Evolutionary conservation across 1,284 basidiomycete genomes (phyloP).

Genomic region (Ceratobasidium sp.): DNA sequence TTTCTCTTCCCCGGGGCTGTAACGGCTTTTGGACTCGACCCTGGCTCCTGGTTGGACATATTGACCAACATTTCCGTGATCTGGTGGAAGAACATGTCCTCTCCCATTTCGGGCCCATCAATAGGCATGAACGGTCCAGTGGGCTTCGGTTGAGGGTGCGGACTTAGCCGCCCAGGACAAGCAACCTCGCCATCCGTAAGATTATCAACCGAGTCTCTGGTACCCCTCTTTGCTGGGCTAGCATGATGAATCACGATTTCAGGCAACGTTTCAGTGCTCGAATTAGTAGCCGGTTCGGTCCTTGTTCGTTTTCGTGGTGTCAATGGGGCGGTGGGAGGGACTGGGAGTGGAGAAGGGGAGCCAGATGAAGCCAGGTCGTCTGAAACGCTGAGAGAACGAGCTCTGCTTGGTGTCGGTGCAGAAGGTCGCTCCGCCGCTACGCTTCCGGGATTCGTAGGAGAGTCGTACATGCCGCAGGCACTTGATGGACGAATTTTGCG

Average conservation of each 20-base stretch:
- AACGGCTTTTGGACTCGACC: conserved; percentile 43
- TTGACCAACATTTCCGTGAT: conserved; percentile 78
- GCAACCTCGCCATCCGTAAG: conserved; percentile 35
- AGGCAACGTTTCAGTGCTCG: conserved; percentile 9
- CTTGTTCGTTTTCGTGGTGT: conserved; percentile 48
- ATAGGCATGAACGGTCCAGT: conserved; percentile 40
- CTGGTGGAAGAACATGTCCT: conserved; percentile 77
- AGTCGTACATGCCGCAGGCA: background rate
- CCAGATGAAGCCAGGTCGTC: conserved; percentile 41
- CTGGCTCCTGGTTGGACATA: conserved; percentile 58
- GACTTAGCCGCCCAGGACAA: background rate
- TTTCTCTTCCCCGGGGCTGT: conserved; percentile 52
- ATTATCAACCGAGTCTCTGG: conserved; percentile 39
- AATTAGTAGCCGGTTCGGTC: conserved; percentile 39
- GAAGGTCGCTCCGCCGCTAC: conserved; percentile 30
- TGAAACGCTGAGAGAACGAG: conserved; percentile 36
- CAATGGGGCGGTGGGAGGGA: conserved; percentile 44
- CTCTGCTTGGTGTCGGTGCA: conserved; percentile 37
- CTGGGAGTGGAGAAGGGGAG: conserved; percentile 48
- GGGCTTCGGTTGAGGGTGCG: conserved; percentile 1
- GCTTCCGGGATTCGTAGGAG: conserved; percentile 5
- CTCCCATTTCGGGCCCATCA: conserved; percentile 60
- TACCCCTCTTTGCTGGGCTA: conserved; percentile 9
- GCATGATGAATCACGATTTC: conserved; percentile 31
- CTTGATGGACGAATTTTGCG: background rate